Evolutionary conservation across 2,329 filamentous ascomycete species (phyloP).

Genomic region (Aphanocladium album): DNA sequence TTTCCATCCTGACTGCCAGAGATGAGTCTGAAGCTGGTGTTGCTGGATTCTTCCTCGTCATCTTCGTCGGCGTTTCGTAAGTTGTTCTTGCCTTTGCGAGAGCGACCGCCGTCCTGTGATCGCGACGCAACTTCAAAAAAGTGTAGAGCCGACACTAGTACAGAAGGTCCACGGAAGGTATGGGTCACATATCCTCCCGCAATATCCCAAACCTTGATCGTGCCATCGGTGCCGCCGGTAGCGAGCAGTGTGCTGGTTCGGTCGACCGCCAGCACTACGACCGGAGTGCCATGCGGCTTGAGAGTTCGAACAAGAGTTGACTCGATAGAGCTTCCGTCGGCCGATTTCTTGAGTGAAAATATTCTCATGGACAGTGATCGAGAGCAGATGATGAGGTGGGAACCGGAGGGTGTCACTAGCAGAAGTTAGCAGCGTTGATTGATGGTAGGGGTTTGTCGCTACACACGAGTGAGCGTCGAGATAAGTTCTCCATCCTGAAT

Average conservation of each 20-base stretch:
- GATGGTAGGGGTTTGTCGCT: background rate
- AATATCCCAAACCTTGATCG: conserved; percentile 97
- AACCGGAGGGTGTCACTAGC: conserved; percentile 78
- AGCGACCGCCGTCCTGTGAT: conserved; percentile 23
- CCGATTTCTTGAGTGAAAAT: conserved; percentile 63
- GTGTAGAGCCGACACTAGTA: conserved; percentile 81
- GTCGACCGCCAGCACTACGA: conserved; percentile 81
- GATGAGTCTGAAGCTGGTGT: conserved; percentile 67
- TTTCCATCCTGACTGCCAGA: conserved; percentile 94
- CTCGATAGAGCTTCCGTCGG: conserved; percentile 53
- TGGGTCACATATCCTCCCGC: conserved; percentile 86
- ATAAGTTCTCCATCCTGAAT: conserved; percentile 70
- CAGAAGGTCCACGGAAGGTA: conserved; percentile 88
- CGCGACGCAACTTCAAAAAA: conserved; percentile 74
- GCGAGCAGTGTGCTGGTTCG: conserved; percentile 83
- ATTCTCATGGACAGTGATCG: conserved; percentile 95
- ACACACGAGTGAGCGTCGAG: conserved; percentile 63
- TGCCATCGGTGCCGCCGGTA: conserved; percentile 87
- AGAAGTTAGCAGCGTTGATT: conserved; percentile 13
- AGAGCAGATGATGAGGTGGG: conserved; percentile 86
- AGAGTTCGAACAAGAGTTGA: conserved; percentile 69
- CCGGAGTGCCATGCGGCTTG: conserved; percentile 86
- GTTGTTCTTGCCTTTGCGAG: conserved; percentile 29
- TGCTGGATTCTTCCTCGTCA: conserved; percentile 35
- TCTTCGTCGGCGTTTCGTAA: conserved; percentile 30